A percentile compares a stretch with the other conserved stretches of the same genome.
These are phyloP conservation scores for Fusarium foetens DNA, from an alignment of 2,329 filamentous ascomycete genomes.

Conservation along the genomic window DNA sequence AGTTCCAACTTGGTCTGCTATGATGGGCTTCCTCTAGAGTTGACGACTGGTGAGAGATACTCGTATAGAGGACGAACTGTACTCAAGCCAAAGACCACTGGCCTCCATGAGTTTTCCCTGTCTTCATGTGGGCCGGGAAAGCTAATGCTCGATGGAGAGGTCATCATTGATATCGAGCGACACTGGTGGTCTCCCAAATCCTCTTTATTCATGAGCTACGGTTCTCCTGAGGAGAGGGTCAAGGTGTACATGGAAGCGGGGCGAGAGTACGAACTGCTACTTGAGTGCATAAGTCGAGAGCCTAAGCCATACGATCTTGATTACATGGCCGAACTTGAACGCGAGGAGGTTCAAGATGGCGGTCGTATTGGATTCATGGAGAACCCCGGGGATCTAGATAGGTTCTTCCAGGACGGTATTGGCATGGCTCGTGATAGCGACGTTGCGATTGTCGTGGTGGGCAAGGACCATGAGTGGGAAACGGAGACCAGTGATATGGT, in stretches of 20 bases:
- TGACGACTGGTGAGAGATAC: constrained; percentile 29
- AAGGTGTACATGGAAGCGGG: constrained; percentile 26
- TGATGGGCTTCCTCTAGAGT: constrained; percentile 24
- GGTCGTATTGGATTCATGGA: constrained; percentile 29
- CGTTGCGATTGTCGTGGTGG: neutral
- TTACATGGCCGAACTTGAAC: constrained; percentile 21
- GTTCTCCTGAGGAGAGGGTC: constrained; percentile 18
- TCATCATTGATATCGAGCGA: constrained; percentile 21
- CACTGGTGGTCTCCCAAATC: constrained; percentile 36
- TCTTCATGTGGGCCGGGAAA: constrained; percentile 21
- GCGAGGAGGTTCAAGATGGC: constrained; percentile 30
- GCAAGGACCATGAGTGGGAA: neutral
- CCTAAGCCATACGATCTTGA: constrained; percentile 25
- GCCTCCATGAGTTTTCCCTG: constrained; percentile 19
- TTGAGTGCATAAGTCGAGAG: constrained; percentile 24
- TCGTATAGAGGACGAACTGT: constrained; percentile 17
- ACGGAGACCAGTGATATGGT: neutral
- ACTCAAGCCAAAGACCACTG: constrained; percentile 19
- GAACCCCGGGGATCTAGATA: constrained; percentile 18
- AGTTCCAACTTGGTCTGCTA: constrained; percentile 34
- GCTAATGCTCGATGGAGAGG: constrained; percentile 17
- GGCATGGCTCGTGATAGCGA: neutral
- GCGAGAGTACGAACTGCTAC: constrained; percentile 7
- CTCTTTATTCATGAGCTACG: constrained; percentile 31
- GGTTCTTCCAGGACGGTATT: constrained; percentile 8